A percentile compares a stretch with the other conserved stretches of the same genome.
These are phyloP conservation scores for Saxophila tyrrhenica DNA, from an alignment of 495 filamentous ascomycete species.

Conservation along the genomic window DNA sequence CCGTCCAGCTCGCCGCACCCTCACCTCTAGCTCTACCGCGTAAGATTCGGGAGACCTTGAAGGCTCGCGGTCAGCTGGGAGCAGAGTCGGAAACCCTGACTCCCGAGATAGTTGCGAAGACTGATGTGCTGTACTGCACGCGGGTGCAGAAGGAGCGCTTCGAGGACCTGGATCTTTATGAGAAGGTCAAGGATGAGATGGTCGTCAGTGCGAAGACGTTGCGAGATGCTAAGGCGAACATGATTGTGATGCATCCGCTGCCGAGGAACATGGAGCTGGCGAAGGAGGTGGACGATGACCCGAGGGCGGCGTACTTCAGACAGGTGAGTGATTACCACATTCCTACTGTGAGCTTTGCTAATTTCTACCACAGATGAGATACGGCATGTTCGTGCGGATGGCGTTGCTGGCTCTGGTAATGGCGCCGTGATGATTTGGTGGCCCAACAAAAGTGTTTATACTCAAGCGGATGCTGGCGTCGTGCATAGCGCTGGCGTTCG, in stretches of 20 bases:
- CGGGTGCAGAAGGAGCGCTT: slow-evolving; percentile 95
- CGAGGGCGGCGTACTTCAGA: slow-evolving; percentile 94
- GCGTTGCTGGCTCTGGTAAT: slow-evolving; percentile 87
- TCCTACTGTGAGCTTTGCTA: slow-evolving; percentile 26
- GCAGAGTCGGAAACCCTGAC: slow-evolving; percentile 66
- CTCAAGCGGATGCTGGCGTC: not conserved
- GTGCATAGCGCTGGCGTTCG: not conserved
- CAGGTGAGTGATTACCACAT: slow-evolving; percentile 55
- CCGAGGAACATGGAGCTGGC: slow-evolving; percentile 84
- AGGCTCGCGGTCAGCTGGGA: slow-evolving; percentile 60
- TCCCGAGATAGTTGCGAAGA: slow-evolving; percentile 67
- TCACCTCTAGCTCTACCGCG: slow-evolving; percentile 63
- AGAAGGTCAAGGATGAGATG: slow-evolving; percentile 75
- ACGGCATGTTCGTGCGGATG: slow-evolving; percentile 96
- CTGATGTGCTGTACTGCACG: slow-evolving; percentile 91
- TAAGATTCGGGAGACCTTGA: slow-evolving; percentile 58
- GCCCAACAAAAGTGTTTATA: not conserved
- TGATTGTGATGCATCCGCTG: slow-evolving; percentile 90
- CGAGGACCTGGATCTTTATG: slow-evolving; percentile 62
- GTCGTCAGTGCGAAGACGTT: slow-evolving; percentile 83
- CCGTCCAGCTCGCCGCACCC: slow-evolving; percentile 82
- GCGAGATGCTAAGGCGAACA: slow-evolving; percentile 79
- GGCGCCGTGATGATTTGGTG: slow-evolving; percentile 18
- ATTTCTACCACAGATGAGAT: slow-evolving; percentile 68
- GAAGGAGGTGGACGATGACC: slow-evolving; percentile 95